Evolutionary conservation across 805 yeast species (phyloP).

Genomic region (Candida incommunis): DNA sequence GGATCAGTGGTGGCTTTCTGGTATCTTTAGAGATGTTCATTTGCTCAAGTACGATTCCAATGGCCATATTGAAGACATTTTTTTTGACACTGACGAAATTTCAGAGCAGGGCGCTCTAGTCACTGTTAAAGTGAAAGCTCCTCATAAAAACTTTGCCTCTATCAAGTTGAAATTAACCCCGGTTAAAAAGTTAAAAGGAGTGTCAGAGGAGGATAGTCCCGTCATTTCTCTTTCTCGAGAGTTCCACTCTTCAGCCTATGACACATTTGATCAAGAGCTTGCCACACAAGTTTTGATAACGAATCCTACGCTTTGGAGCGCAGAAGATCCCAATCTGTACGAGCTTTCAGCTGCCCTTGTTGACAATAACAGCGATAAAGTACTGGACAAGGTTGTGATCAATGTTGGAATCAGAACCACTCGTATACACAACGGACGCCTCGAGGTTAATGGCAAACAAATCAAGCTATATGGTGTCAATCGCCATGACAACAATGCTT

Average conservation of each 20-base stretch:
- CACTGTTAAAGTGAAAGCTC: conserved; percentile 4
- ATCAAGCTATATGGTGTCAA: conserved; percentile 23
- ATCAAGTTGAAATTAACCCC: too few species aligned
- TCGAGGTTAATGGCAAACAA: conserved; percentile 20
- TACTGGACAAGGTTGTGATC: conserved; percentile 6
- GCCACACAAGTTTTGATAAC: conserved; percentile 4
- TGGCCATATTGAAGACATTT: conserved; percentile 20
- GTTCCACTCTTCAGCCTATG: not conserved
- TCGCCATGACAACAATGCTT: conserved; percentile 25
- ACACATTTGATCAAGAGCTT: not conserved
- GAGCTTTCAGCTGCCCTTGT: conserved; percentile 10
- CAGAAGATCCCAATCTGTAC: conserved; percentile 23
- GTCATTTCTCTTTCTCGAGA: not conserved
- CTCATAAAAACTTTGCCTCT: not conserved
- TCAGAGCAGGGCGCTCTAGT: conserved; percentile 6
- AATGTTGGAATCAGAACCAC: conserved; percentile 21
- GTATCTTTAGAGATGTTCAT: conserved; percentile 26
- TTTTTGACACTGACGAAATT: conserved; percentile 13
- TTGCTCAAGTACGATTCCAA: conserved; percentile 14
- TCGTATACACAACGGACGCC: conserved; percentile 16
- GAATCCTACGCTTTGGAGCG: conserved; percentile 21
- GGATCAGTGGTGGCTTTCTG: conserved; percentile 29
- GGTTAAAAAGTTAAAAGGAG: too few species aligned
- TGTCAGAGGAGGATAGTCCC: conserved; percentile 4
- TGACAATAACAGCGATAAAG: not conserved